phyloP scores from a whole-genome alignment of 768 basidiomycete genomes.

The Psilocybe subaeruginosa region DNA sequence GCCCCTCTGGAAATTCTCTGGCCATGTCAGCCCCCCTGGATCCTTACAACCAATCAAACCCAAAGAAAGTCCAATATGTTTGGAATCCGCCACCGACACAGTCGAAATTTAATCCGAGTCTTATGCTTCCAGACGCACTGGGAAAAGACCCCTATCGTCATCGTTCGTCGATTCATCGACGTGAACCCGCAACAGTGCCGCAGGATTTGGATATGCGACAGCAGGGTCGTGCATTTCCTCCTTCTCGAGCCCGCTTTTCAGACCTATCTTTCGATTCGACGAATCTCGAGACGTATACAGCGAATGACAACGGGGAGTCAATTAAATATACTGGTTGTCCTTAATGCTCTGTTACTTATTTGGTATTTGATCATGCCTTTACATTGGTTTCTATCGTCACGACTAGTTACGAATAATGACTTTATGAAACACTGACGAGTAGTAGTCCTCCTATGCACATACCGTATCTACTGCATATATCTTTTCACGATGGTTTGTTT shows the following conservation, averaged over 20 bases:
- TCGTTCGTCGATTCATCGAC: constrained; percentile 11
- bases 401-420: not conserved
- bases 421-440: not conserved
- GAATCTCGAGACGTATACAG: not conserved
- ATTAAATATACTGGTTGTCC: too few relatives aligned
- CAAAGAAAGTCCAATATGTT: not conserved
- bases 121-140: not conserved
- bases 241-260: constrained; percentile 1
- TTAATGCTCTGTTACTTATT: not conserved
- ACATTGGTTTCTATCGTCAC: not conserved
- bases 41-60: not conserved
- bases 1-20: not conserved
- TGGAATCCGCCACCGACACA: not conserved
- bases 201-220: not conserved
- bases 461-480: not conserved
- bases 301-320: too few relatives aligned
- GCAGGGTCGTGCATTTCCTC: not conserved
- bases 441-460: not conserved
- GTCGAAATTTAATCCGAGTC: not conserved
- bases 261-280: not conserved
- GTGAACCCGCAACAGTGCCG: constrained; percentile 8
- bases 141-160: not conserved
- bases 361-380: not conserved
- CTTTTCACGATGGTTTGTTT: too few relatives aligned
- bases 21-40: not conserved